These are phyloP conservation scores for Heterobasidion annosum DNA, from an alignment of 1,284 basidiomycete genomes.

Conservation along the genomic window DNA sequence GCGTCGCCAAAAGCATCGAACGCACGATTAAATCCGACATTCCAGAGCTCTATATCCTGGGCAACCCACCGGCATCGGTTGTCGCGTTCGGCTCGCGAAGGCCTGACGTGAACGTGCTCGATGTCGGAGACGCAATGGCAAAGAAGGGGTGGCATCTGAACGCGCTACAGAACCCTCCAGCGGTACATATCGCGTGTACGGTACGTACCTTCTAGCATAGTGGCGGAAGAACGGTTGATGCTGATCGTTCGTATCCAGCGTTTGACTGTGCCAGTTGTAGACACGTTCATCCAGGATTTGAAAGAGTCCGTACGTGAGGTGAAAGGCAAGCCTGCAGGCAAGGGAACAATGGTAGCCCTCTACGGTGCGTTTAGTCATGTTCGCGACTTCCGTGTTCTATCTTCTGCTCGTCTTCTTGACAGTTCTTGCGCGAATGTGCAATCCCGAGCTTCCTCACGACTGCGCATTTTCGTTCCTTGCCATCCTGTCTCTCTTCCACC, in stretches of 20 bases:
- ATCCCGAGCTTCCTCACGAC: no score
- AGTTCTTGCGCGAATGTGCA: no score
- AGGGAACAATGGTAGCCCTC: constrained; percentile 80
- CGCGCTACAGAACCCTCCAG: constrained; percentile 71
- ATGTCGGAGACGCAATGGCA: constrained; percentile 87
- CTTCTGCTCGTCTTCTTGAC: no score
- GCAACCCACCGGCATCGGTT: constrained; percentile 84
- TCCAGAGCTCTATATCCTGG: constrained; percentile 78
- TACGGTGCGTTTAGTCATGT: constrained; percentile 56
- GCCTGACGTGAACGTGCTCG: constrained; percentile 61
- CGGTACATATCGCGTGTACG: constrained; percentile 91
- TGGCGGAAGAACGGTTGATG: not conserved
- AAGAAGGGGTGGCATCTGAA: constrained; percentile 89
- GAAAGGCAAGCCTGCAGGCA: constrained; percentile 42
- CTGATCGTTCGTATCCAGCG: constrained; percentile 31
- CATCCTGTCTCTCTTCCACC: no score
- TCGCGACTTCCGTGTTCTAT: no score
- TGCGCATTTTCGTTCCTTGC: no score
- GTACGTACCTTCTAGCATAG: constrained; percentile 31
- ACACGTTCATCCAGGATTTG: constrained; percentile 75
- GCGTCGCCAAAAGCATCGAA: constrained; percentile 61
- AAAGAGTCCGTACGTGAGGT: constrained; percentile 68
- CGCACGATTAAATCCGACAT: constrained; percentile 58
- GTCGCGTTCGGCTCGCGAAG: constrained; percentile 76
- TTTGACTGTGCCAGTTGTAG: constrained; percentile 69